Percentiles rank a stretch among this genome's conserved stretches.
phyloP scores from a whole-genome alignment of 306 rosid species.

The Ammopiptanthus mongolicus region DNA sequence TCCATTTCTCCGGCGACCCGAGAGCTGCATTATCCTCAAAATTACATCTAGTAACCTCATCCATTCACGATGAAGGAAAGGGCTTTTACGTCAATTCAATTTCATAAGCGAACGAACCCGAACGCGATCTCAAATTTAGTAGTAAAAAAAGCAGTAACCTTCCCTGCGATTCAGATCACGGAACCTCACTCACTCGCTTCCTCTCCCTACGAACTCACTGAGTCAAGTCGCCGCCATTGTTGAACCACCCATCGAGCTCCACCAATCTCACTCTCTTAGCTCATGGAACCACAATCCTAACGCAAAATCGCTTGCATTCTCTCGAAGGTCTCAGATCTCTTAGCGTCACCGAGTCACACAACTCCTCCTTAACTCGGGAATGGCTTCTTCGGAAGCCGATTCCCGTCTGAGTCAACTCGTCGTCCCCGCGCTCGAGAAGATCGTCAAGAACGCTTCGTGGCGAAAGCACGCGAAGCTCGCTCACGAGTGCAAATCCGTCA shows the following conservation, averaged over 20 bases:
- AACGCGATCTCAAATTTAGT: slow-evolving; percentile 23
- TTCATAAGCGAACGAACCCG: not conserved
- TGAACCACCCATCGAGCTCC: not conserved
- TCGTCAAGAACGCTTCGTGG: slow-evolving; percentile 92
- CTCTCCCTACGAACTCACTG: slow-evolving; percentile 27
- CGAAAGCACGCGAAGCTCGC: slow-evolving; percentile 89
- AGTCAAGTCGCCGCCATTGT: slow-evolving; percentile 36
- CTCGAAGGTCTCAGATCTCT: slow-evolving; percentile 16
- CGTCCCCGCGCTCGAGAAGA: slow-evolving; percentile 84
- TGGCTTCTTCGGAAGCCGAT: slow-evolving; percentile 99
- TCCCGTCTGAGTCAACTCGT: slow-evolving; percentile 91
- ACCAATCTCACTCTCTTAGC: slow-evolving; percentile 1
- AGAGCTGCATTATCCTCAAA: not conserved
- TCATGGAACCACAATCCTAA: slow-evolving; percentile 24
- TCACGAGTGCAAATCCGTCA: slow-evolving; percentile 81
- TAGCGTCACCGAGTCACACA: not conserved
- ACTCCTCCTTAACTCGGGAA: slow-evolving; percentile 55
- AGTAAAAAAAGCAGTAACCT: not conserved
- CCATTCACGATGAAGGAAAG: not conserved
- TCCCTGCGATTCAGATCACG: slow-evolving; percentile 25
- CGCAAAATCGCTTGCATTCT: slow-evolving; percentile 13
- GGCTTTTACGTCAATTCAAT: slow-evolving; percentile 16
- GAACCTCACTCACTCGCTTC: not conserved
- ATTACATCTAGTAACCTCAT: not conserved
- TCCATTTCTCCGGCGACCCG: slow-evolving; percentile 9